phyloP scores from a whole-genome alignment of 75 land plant genomes.

The Pinus tabuliformis region DNA sequence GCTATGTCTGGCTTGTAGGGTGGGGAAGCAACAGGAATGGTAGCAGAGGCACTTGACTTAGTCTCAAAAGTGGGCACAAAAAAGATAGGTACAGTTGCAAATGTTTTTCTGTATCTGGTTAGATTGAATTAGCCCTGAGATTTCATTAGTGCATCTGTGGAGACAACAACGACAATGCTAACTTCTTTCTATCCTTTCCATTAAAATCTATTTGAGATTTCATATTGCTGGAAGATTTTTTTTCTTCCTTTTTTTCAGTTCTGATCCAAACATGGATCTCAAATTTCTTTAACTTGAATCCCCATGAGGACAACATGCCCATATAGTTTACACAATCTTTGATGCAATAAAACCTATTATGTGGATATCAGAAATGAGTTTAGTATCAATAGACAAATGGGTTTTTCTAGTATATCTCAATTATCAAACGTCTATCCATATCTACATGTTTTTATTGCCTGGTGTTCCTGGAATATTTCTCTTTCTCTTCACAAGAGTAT shows the following conservation, averaged over 20 bases:
- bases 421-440: background rate
- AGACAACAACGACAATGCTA: background rate
- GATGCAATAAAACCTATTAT: background rate
- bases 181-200: background rate
- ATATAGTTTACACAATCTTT: no score
- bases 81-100: background rate
- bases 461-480: conserved; percentile 82
- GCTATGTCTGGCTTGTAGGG: no score
- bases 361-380: background rate
- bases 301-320: no score
- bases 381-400: background rate
- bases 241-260: no score
- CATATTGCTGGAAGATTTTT: background rate
- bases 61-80: no score
- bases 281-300: no score
- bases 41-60: no score
- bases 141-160: background rate
- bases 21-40: no score
- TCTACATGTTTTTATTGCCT: conserved; percentile 37
- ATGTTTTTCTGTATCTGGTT: background rate
- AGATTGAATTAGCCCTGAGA: background rate
- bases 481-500: conserved; percentile 37
- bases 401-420: background rate
- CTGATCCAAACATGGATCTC: no score
- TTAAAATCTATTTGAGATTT: background rate